These are phyloP conservation scores for Oryza australiensis DNA, from an alignment of 176 grass and related monocot species.

Conservation along the genomic window DNA sequence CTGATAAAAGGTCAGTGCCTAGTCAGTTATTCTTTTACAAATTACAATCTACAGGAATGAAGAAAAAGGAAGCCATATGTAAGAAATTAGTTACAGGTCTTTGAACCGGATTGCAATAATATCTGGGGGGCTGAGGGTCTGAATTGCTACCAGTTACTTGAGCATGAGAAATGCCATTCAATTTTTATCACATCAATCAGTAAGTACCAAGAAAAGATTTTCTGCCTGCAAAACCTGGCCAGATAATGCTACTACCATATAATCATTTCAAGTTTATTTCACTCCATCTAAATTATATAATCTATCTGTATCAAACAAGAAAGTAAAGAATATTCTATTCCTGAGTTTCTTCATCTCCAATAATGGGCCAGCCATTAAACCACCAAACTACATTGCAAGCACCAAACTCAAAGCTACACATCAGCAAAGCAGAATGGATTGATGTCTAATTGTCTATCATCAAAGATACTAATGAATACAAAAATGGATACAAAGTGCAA, in stretches of 20 bases:
- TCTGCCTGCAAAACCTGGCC: neutral
- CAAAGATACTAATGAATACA: neutral
- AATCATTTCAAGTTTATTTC: conserved; percentile 9
- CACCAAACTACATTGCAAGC: neutral
- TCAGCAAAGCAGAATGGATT: neutral
- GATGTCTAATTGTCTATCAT: neutral
- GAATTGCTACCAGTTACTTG: neutral
- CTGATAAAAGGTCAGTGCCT: neutral
- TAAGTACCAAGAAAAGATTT: neutral
- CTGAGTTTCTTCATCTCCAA: conserved; percentile 10
- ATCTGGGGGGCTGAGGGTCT: neutral
- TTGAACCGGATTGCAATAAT: neutral
- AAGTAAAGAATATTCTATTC: neutral
- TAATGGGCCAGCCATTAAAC: neutral
- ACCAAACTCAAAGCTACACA: neutral
- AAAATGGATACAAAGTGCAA: conserved; percentile 1
- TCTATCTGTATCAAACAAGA: neutral
- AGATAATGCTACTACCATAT: neutral
- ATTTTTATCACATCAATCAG: neutral
- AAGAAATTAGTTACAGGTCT: neutral
- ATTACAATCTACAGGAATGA: neutral
- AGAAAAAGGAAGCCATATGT: neutral
- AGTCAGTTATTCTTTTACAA: neutral
- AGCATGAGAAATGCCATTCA: neutral
- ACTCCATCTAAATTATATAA: neutral